Percentiles rank a stretch among this genome's conserved stretches.
Conservation (phyloP, 75 land plant genomes). For the Pinus tabuliformis region DNA sequence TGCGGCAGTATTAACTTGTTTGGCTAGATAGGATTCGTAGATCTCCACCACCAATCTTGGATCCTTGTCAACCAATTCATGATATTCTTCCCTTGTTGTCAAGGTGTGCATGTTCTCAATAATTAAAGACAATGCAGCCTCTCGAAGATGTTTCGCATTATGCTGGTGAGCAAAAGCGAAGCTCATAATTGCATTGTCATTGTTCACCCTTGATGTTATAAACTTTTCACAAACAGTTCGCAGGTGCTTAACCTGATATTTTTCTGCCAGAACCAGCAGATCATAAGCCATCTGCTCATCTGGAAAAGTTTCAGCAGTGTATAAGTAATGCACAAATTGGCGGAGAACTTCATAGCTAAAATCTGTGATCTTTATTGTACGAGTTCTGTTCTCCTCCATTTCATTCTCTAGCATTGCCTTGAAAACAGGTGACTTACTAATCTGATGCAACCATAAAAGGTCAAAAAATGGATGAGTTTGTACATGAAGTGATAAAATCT, state of each 20-base stretch:
- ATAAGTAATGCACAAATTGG: constrained; percentile 64
- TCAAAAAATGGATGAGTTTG: no score
- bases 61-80: constrained; percentile 63
- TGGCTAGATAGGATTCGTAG: constrained; percentile 59
- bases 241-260: constrained; percentile 70
- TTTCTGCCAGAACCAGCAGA: constrained; percentile 59
- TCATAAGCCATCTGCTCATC: constrained; percentile 69
- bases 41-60: constrained; percentile 70
- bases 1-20: constrained; percentile 56
- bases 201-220: constrained; percentile 63
- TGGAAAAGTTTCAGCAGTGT: constrained; percentile 74
- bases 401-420: constrained; percentile 74
- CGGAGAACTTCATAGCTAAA: constrained; percentile 66
- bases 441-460: constrained; percentile 20
- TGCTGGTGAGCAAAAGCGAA: constrained; percentile 63
- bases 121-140: constrained; percentile 50
- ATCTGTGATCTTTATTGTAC: constrained; percentile 67
- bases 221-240: constrained; percentile 63
- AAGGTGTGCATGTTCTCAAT: constrained; percentile 62
- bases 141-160: constrained; percentile 44
- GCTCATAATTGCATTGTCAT: constrained; percentile 50
- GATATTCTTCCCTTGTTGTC: constrained; percentile 50
- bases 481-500: no score
- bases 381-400: constrained; percentile 72
- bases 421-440: constrained; percentile 68